Conservation (phyloP, 257 asterid species). For the Leonotis leonurus region DNA sequence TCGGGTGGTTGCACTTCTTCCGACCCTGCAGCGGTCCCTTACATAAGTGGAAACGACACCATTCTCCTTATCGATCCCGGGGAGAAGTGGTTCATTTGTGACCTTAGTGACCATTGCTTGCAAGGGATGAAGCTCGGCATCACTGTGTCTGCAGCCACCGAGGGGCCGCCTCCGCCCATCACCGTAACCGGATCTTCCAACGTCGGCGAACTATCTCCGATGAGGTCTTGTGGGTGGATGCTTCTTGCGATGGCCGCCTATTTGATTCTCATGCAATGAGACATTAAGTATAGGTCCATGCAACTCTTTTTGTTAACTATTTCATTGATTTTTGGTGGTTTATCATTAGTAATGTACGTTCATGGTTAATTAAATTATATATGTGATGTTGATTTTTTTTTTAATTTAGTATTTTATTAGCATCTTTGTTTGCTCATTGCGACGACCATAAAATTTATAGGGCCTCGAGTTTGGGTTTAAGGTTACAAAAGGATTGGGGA, state of each 20-base stretch:
- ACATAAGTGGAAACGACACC: constrained; percentile 19
- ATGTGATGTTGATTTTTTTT: too few relatives aligned
- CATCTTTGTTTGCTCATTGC: too few relatives aligned
- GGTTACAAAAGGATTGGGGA: too few relatives aligned
- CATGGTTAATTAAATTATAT: too few relatives aligned
- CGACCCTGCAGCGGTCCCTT: background rate
- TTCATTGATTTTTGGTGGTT: too few relatives aligned
- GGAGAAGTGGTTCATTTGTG: constrained; percentile 31
- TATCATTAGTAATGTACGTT: too few relatives aligned
- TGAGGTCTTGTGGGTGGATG: too few relatives aligned
- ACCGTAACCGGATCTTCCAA: background rate
- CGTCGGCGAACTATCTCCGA: background rate
- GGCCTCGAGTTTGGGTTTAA: too few relatives aligned
- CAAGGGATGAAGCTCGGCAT: constrained; percentile 33
- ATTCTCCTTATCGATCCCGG: constrained; percentile 16
- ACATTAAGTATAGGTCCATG: too few relatives aligned
- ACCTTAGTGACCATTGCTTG: constrained; percentile 18
- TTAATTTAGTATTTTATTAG: too few relatives aligned
- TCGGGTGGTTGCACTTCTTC: constrained; percentile 16
- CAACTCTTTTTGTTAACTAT: too few relatives aligned
- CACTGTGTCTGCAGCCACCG: background rate
- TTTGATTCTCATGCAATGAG: background rate
- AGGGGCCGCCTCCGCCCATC: background rate
- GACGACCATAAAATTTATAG: too few relatives aligned
- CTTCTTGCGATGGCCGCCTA: background rate